Base-by-base conservation (phyloP, 768 basidiomycete species). In the Obba rivulosa region DNA sequence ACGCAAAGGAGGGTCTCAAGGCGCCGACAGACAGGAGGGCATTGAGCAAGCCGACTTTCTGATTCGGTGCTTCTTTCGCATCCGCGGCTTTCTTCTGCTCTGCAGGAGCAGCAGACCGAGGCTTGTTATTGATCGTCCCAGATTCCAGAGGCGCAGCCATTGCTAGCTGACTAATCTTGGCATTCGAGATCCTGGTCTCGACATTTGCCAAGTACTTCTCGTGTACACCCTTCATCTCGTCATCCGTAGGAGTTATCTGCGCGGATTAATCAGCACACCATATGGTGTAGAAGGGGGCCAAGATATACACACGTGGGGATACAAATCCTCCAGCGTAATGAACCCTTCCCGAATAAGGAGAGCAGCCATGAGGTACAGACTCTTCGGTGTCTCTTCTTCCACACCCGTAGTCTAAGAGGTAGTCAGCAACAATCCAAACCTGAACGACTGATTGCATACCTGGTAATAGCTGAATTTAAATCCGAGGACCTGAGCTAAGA, bases 391-490 rank as follows among this genome's bases (percentile, higher is more conserved):
- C 4, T 67, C 51, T 55, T 93, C 87, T 22, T 69, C 63, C 2
- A 76, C 75, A 8, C 86, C 85, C 22, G 74, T 62, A 16, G 72
- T 70, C 83, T 87, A 52, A 4, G 3, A 34, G 31, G 2, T 40
- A 50, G 43, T 59, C 56, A 57, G 31, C 34, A 42, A 35, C 46
- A 39, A 48, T 17, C 38, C 17, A 38, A 35, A 35, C 18, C 23
- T 1, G 31, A 9, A 36, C 34, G n/a, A 22, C 39, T 37, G 49
- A 39, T 57, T 77, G 41, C 51, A 35, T 54, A 92, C 94, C 70
- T 94, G 86, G 66, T 95, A 94, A 63, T 85, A 83, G 8, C 79
- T 76, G 59, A 96, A 95, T 66, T 99, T 99, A 77, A 98, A 98
- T n/a, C 96, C 96, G 18, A 99, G 71, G 7, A 98, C 88, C 68